Conservation (phyloP, 2,329 filamentous ascomycete genomes). For the Phaeosphaeriaceae sp. region DNA sequence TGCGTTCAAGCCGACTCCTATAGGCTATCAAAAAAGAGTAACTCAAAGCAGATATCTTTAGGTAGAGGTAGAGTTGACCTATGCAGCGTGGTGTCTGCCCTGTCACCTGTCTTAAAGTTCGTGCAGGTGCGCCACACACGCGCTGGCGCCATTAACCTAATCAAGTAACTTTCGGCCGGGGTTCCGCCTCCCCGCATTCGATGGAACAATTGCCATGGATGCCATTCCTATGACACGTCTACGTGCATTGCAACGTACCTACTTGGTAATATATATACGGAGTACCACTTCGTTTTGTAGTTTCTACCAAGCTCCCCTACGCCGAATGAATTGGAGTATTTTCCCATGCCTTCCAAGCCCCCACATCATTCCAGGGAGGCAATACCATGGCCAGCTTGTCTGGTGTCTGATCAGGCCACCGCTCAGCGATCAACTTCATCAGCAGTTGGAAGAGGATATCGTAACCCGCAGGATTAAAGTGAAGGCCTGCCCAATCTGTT, state of each 20-base stretch:
- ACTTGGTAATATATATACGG: constrained; percentile 1
- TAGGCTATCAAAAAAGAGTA: neutral
- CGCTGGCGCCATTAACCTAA: constrained; percentile 1
- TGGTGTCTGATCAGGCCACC: constrained; percentile 63
- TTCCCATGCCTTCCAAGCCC: constrained; percentile 40
- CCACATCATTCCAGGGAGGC: constrained; percentile 59
- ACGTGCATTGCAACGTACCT: neutral
- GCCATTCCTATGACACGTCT: neutral
- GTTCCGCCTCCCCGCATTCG: constrained; percentile 5
- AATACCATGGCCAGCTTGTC: constrained; percentile 60
- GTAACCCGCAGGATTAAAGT: constrained; percentile 64
- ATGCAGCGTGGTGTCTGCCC: too few relatives aligned
- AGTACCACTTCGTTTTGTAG: neutral
- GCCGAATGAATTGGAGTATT: neutral
- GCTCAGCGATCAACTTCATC: constrained; percentile 56
- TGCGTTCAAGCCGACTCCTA: neutral
- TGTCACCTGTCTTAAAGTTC: neutral
- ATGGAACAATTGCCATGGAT: neutral
- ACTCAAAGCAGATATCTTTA: neutral
- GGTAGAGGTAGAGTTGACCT: too few relatives aligned
- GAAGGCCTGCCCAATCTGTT: constrained; percentile 55
- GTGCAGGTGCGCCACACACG: neutral
- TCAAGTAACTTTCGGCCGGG: constrained; percentile 1
- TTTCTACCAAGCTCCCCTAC: neutral
- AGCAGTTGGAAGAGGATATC: constrained; percentile 61